phyloP scores from a whole-genome alignment of 371 early-diverging fungal species.

The Haplosporangium sp. region DNA sequence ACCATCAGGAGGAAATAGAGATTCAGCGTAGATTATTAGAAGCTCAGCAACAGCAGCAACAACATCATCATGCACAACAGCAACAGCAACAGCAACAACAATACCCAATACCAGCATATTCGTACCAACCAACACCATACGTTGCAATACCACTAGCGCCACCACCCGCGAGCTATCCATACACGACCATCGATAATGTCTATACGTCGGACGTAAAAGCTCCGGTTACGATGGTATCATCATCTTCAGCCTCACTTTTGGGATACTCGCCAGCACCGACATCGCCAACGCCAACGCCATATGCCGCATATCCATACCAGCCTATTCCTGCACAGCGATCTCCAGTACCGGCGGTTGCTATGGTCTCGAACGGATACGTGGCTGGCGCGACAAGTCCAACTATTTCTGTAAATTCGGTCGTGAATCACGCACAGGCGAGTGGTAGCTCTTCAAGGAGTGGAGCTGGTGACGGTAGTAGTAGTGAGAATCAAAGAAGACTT shows the following conservation, averaged over 20 bases:
- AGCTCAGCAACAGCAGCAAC: slow-evolving; percentile 14
- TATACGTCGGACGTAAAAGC: background rate
- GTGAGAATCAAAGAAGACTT: background rate
- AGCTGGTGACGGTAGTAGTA: background rate
- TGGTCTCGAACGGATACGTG: no score
- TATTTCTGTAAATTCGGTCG: background rate
- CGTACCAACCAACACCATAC: slow-evolving; percentile 1
- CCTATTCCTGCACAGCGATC: background rate
- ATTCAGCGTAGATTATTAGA: slow-evolving; percentile 15
- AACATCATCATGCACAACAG: slow-evolving; percentile 10
- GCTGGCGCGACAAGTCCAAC: no score
- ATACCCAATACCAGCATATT: background rate
- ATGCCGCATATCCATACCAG: slow-evolving; percentile 1
- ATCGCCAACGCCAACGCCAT: background rate
- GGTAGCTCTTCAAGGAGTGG: background rate
- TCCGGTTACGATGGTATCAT: background rate
- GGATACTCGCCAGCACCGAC: background rate
- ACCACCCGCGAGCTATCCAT: background rate
- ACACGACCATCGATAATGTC: background rate
- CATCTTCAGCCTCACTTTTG: background rate
- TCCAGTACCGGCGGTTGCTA: background rate
- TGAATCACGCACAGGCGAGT: background rate
- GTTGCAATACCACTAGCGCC: background rate
- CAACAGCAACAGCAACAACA: background rate
- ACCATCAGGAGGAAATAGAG: slow-evolving; percentile 27